Percentiles rank a stretch among this genome's conserved stretches.
phyloP scores from a whole-genome alignment of 106 monocot genomes.

The Acorus gramineus region DNA sequence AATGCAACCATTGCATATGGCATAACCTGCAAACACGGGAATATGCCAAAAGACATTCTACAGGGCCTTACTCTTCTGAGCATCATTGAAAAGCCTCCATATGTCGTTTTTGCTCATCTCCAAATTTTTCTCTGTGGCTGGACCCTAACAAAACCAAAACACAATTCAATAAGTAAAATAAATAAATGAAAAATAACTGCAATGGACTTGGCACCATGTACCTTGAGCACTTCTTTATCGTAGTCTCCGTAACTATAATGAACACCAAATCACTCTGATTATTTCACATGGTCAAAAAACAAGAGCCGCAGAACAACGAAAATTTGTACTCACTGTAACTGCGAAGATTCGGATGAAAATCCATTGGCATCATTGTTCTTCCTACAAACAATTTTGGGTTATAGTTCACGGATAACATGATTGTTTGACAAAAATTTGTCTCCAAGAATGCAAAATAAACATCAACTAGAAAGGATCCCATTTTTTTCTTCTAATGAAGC shows the following conservation, averaged over 20 bases:
- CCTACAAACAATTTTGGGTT: not conserved
- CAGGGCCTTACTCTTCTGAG: conserved; percentile 19
- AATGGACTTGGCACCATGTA: not conserved
- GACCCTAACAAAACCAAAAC: conserved; percentile 4
- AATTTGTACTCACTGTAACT: too few relatives aligned
- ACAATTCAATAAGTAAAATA: not conserved
- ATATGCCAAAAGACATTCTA: not conserved
- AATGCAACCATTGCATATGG: not conserved
- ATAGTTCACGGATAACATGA: too few relatives aligned
- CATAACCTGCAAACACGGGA: not conserved
- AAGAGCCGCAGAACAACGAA: too few relatives aligned
- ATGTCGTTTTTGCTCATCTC: conserved; percentile 7
- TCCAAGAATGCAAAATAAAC: too few relatives aligned
- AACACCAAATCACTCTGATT: not conserved
- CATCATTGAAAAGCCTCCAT: conserved; percentile 21
- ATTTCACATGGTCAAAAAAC: too few relatives aligned
- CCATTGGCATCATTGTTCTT: not conserved
- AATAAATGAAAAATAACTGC: not conserved
- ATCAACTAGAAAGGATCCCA: too few relatives aligned
- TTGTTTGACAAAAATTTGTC: too few relatives aligned
- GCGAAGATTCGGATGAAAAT: not conserved
- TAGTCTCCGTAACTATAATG: not conserved
- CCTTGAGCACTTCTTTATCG: conserved; percentile 1
- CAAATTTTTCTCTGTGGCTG: not conserved
- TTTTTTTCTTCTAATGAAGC: too few relatives aligned